Evolutionary conservation across 1,284 basidiomycete genomes (phyloP), one percentile per base, ranked within the genome.

Genomic region (Apiotrichum brassicae): DNA sequence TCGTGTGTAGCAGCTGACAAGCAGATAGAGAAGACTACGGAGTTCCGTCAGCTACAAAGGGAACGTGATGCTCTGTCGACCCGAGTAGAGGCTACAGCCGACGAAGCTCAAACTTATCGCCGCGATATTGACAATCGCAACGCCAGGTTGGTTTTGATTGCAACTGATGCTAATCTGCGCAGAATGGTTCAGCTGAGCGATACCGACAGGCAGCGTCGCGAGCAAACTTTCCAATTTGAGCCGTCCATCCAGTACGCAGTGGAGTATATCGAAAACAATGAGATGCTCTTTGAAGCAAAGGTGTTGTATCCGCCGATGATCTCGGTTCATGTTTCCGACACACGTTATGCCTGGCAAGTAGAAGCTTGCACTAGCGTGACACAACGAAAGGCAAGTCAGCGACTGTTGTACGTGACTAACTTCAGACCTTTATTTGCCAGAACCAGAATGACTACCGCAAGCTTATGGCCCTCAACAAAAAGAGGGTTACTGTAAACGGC

Each of bases 261-360:
- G 5, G 59, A 79, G 12, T 97, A 90, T 88, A 76, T 97, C 35
- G 79, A 86, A 13, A 60, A 78, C 8, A 83, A 95, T 63, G 76
- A 76, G 45, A 63, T 79, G 51, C 74, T 76, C 48, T 92, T 97
- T 76, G 81, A 79, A 64, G 82, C 82, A 76, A 79, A 83, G 41
- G 83, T 97, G n/a, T 82, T 87, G 56, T 87, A 92, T 68, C 94
- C 95, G 2, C 81, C 87, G 0, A 79, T 80, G 61, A 80, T 87
- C 49, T 85, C 80, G 24, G 76, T 91, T 44, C 82, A 76, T 28
- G 80, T 95, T 16, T 82, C 83, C 20, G 79, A 91, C 64, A 75
- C 72, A 51, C 62, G 63, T 20, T 87, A 78, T 53, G 81, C 82
- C 1, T 75, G 81, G 61, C 82, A 85, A 6, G 81, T 97, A 6